Conservation (phyloP, 345 rosid species). For the Angophora floribunda region DNA sequence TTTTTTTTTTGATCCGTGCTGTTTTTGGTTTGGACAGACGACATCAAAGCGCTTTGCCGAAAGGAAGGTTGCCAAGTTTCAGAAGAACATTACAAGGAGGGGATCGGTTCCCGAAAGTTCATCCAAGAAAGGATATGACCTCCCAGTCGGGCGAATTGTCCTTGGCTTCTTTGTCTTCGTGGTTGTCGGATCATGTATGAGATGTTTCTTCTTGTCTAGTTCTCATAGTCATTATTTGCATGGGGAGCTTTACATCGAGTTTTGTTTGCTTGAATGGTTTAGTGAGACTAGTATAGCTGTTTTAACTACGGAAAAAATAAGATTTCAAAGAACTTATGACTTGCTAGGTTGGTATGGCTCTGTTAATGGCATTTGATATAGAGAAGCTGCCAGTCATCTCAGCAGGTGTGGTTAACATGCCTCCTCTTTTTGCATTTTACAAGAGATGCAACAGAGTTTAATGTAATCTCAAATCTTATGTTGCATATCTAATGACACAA, state of each 20-base stretch:
- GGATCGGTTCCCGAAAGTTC: constrained; percentile 15
- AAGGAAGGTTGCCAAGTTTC: constrained; percentile 15
- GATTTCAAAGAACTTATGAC: background rate
- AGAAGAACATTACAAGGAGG: constrained; percentile 27
- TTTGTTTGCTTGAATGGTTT: background rate
- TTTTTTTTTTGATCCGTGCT: background rate
- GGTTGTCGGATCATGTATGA: constrained; percentile 28
- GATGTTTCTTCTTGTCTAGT: background rate
- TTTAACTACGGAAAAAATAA: background rate
- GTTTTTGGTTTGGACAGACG: background rate
- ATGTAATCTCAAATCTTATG: background rate
- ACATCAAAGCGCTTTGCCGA: constrained; percentile 24
- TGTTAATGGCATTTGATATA: background rate
- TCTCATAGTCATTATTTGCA: background rate
- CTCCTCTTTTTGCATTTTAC: background rate
- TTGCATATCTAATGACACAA: background rate
- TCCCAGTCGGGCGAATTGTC: constrained; percentile 20
- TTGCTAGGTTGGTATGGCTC: background rate
- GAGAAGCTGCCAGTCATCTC: background rate
- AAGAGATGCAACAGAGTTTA: background rate
- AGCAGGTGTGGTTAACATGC: background rate
- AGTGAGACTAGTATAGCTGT: background rate
- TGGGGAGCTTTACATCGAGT: background rate
- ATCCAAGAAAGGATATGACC: constrained; percentile 15
- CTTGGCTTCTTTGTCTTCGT: constrained; percentile 29